phyloP scores from a whole-genome alignment of 805 yeast species.

The Candida pini region DNA sequence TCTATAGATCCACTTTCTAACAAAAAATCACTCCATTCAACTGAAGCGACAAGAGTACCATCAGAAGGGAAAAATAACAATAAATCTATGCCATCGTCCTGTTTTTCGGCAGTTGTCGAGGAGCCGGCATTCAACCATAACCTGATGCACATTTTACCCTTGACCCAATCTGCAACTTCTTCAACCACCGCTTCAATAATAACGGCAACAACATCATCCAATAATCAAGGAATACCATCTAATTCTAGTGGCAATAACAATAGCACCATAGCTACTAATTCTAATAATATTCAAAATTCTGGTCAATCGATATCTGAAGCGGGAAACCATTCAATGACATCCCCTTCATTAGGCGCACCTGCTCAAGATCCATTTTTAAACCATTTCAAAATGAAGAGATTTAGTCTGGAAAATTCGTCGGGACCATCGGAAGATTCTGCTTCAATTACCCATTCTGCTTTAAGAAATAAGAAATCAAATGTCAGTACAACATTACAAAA shows the following conservation, averaged over 20 bases:
- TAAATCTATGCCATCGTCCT: conserved; percentile 14
- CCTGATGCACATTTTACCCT: conserved; percentile 19
- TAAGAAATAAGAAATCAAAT: conserved; percentile 11
- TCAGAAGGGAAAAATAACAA: conserved; percentile 7
- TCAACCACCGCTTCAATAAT: conserved; percentile 3
- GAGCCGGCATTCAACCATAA: conserved; percentile 21
- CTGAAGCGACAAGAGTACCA: too few relatives aligned
- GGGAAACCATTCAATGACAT: background rate
- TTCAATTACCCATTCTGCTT: conserved; percentile 2
- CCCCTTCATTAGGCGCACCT: background rate
- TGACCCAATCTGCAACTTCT: conserved; percentile 5
- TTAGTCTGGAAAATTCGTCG: conserved; percentile 9
- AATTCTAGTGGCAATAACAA: too few relatives aligned
- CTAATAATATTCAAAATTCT: background rate
- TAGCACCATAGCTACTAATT: too few relatives aligned
- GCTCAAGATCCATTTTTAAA: conserved; percentile 14
- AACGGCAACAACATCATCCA: background rate
- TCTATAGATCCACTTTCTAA: too few relatives aligned
- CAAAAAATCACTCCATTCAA: too few relatives aligned
- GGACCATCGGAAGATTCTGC: conserved; percentile 4
- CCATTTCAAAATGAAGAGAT: conserved; percentile 19
- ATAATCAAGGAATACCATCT: too few relatives aligned
- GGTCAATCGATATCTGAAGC: background rate
- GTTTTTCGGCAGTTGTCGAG: conserved; percentile 23
- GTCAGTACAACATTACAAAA: conserved; percentile 23